Conservation (phyloP, 2,329 filamentous ascomycete species). For the Helotiales sp. region DNA sequence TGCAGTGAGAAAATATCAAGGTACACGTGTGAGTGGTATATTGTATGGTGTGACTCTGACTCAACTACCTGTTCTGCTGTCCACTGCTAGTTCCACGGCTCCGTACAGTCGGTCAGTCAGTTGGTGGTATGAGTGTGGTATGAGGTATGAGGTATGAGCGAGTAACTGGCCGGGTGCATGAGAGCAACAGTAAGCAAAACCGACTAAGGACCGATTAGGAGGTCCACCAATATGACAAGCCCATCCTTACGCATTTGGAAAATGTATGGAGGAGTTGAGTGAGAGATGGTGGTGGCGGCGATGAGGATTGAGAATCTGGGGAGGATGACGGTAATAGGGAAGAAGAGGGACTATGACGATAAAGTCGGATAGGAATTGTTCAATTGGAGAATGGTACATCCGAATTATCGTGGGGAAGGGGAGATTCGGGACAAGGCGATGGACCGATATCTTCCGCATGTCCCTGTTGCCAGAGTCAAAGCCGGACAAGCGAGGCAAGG, state of each 20-base stretch:
- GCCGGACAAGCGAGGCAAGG: neutral
- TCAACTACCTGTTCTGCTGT: neutral
- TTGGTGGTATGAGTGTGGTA: neutral
- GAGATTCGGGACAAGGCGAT: neutral
- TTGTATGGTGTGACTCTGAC: slow-evolving; percentile 15
- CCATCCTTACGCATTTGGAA: neutral
- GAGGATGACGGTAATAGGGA: too few species aligned
- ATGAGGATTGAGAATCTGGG: neutral
- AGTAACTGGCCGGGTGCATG: neutral
- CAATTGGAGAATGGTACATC: neutral
- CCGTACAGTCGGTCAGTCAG: too few species aligned
- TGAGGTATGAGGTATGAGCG: neutral
- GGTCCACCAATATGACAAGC: neutral
- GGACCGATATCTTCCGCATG: slow-evolving; percentile 4
- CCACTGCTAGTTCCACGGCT: too few species aligned
- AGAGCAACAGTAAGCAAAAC: neutral
- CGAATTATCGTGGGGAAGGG: slow-evolving; percentile 6
- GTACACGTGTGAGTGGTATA: slow-evolving; percentile 34
- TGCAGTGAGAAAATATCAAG: slow-evolving; percentile 30
- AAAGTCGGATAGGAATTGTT: slow-evolving; percentile 5
- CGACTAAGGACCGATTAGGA: slow-evolving; percentile 5
- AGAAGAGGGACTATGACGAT: neutral
- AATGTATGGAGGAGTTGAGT: neutral
- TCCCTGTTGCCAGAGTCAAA: neutral
- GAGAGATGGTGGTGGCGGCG: neutral